phyloP scores from a whole-genome alignment of 1,284 basidiomycete species.

The Puccinia polysora region DNA sequence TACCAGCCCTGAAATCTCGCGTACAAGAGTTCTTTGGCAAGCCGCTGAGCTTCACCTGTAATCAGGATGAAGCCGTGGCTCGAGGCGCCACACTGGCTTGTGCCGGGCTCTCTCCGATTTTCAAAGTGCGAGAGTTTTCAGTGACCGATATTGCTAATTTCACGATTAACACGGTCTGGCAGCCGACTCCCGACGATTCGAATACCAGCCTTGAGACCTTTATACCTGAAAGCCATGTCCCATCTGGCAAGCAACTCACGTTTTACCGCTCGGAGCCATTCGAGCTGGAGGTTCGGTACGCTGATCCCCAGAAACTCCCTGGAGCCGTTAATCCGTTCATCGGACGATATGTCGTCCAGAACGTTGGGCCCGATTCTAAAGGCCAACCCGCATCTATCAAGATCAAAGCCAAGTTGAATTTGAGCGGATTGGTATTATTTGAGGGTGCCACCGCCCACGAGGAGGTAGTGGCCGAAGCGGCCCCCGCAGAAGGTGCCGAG shows the following conservation, averaged over 20 bases:
- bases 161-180: constrained; percentile 83
- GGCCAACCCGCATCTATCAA: constrained; percentile 75
- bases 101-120: constrained; percentile 87
- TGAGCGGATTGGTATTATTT: constrained; percentile 78
- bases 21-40: constrained; percentile 67
- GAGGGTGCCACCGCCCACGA: constrained; percentile 74
- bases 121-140: constrained; percentile 88
- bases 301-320: constrained; percentile 65
- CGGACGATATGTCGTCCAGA: constrained; percentile 71
- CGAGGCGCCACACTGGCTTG: constrained; percentile 90
- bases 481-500: constrained; percentile 57
- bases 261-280: constrained; percentile 83
- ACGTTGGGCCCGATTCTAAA: constrained; percentile 62
- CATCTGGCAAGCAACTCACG: constrained; percentile 88
- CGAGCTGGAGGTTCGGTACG: constrained; percentile 76
- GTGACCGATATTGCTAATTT: constrained; percentile 76
- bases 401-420: constrained; percentile 78
- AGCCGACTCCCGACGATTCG: constrained; percentile 63
- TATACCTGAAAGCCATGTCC: constrained; percentile 72
- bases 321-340: constrained; percentile 76
- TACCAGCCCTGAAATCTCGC: constrained; percentile 65
- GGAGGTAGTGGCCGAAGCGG: constrained; percentile 59
- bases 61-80: constrained; percentile 89
- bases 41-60: constrained; percentile 75
- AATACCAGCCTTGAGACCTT: constrained; percentile 84